Percentiles rank a stretch among this genome's conserved stretches.
Evolutionary conservation across 2,329 filamentous ascomycete species (phyloP).

Genomic region (Chaetomium strumarium): DNA sequence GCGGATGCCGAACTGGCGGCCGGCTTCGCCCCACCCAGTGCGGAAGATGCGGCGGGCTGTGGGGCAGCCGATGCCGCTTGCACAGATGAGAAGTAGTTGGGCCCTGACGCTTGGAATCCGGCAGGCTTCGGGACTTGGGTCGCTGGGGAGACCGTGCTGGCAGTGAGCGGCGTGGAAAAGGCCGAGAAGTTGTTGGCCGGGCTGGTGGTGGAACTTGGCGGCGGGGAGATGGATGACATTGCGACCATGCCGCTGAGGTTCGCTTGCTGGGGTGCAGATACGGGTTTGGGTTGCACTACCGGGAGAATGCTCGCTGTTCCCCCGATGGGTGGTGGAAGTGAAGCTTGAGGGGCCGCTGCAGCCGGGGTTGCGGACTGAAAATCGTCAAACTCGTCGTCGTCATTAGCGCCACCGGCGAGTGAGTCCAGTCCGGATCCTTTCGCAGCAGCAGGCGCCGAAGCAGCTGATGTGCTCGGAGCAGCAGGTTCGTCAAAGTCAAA

Average conservation of each 20-base stretch:
- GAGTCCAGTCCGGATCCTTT: conserved; percentile 43
- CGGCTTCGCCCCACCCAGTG: conserved; percentile 17
- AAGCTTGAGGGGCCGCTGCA: conserved; percentile 39
- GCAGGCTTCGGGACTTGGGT: conserved; percentile 48
- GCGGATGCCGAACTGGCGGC: conserved; percentile 34
- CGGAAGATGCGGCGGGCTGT: conserved; percentile 11
- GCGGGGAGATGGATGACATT: conserved; percentile 75
- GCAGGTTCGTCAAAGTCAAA: conserved; percentile 84
- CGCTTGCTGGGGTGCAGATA: conserved; percentile 74
- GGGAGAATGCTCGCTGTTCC: conserved; percentile 55
- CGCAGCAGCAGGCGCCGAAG: conserved; percentile 41
- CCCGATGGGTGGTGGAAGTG: conserved; percentile 41
- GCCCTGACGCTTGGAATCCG: conserved; percentile 69
- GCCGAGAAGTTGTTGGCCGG: conserved; percentile 59
- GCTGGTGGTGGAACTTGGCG: conserved; percentile 50
- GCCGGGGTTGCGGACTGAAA: conserved; percentile 81
- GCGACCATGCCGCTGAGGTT: conserved; percentile 74
- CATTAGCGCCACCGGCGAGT: conserved; percentile 43
- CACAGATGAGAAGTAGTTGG: conserved; percentile 94
- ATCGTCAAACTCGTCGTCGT: conserved; percentile 92
- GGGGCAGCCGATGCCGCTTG: conserved; percentile 31
- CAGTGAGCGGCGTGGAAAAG: conserved; percentile 45
- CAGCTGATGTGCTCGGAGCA: conserved; percentile 36
- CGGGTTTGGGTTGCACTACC: conserved; percentile 76
- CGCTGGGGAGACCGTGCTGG: conserved; percentile 35